Percentiles rank a stretch among this genome's conserved stretches.
Conservation (phyloP, 768 basidiomycete genomes). For the Rhodotorula diobovata region DNA sequence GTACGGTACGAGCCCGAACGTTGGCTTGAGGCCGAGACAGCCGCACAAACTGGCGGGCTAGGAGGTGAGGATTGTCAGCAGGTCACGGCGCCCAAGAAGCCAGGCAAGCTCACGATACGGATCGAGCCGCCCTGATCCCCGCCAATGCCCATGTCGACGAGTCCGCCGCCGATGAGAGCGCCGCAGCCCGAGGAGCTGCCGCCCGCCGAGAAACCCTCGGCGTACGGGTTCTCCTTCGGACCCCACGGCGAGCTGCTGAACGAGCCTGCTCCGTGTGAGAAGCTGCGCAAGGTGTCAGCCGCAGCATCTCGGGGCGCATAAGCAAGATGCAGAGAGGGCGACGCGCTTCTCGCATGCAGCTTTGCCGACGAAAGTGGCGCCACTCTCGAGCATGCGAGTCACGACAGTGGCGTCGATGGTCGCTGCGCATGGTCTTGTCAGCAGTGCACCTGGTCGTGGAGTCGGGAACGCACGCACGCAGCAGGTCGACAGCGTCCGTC, state of each 20-base stretch:
- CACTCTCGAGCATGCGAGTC: slow-evolving; percentile 52
- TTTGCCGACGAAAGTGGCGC: slow-evolving; percentile 50
- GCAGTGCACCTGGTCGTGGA: not conserved
- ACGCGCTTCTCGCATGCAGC: slow-evolving; percentile 48
- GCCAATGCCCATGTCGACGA: slow-evolving; percentile 53
- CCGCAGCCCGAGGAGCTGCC: slow-evolving; percentile 54
- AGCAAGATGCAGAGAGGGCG: not conserved
- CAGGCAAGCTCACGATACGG: too few species aligned
- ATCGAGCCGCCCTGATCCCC: slow-evolving; percentile 55
- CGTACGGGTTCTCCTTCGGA: slow-evolving; percentile 50
- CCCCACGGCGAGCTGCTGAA: slow-evolving; percentile 49
- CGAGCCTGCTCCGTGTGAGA: slow-evolving; percentile 50
- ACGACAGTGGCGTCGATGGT: slow-evolving; percentile 52
- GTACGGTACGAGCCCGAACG: slow-evolving; percentile 54
- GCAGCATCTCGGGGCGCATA: not conserved
- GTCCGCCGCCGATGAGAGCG: slow-evolving; percentile 50
- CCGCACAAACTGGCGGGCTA: slow-evolving; percentile 53
- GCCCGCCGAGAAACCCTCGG: slow-evolving; percentile 42
- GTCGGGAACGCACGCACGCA: slow-evolving; percentile 39
- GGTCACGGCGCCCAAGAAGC: too few species aligned
- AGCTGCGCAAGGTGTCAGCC: slow-evolving; percentile 24
- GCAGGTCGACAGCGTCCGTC: slow-evolving; percentile 49
- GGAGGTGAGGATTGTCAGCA: too few species aligned
- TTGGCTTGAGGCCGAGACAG: slow-evolving; percentile 52
- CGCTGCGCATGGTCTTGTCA: slow-evolving; percentile 12